Percentiles rank a stretch among this genome's conserved stretches.
Evolutionary conservation across 1,284 basidiomycete genomes (phyloP).

Genomic region (Rhodotorula glutinis): DNA sequence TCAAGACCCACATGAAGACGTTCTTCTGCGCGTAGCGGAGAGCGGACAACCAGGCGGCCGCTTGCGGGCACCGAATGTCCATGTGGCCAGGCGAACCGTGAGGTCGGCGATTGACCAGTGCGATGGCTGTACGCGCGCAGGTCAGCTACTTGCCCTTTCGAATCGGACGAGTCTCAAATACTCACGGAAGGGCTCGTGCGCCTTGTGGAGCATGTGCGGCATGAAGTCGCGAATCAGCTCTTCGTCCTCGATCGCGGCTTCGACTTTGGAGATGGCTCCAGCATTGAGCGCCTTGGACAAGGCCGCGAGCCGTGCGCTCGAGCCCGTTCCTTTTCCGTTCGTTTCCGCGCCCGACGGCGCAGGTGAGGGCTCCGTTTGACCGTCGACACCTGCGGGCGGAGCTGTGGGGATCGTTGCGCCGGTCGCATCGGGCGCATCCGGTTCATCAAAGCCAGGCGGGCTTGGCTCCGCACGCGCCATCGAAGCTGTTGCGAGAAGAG

Average conservation of each 20-base stretch:
- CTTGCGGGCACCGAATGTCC: slow-evolving; percentile 65
- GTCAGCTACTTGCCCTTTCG: slow-evolving; percentile 36
- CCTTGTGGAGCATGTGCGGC: slow-evolving; percentile 59
- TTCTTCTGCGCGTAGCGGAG: slow-evolving; percentile 64
- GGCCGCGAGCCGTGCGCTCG: slow-evolving; percentile 34
- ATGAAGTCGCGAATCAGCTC: slow-evolving; percentile 54
- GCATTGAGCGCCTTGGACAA: slow-evolving; percentile 46
- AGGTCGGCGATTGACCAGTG: slow-evolving; percentile 66
- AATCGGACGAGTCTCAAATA: not conserved
- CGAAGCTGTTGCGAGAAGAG: not conserved
- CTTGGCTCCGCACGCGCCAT: not conserved
- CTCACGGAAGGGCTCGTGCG: slow-evolving; percentile 52
- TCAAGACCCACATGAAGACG: slow-evolving; percentile 62
- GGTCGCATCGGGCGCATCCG: not conserved
- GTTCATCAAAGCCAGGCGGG: slow-evolving; percentile 8
- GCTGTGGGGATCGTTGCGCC: not conserved
- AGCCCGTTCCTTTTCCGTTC: slow-evolving; percentile 21
- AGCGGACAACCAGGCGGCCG: slow-evolving; percentile 70
- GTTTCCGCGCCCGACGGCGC: not conserved
- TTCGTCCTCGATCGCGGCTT: slow-evolving; percentile 53
- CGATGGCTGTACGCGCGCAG: slow-evolving; percentile 57
- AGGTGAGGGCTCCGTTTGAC: not conserved
- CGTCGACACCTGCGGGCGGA: not conserved
- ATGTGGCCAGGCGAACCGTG: slow-evolving; percentile 60
- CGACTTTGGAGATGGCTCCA: slow-evolving; percentile 52